Evolutionary conservation across 805 yeast species (phyloP).

Genomic region (Schwanniomyces vanrijiae): DNA sequence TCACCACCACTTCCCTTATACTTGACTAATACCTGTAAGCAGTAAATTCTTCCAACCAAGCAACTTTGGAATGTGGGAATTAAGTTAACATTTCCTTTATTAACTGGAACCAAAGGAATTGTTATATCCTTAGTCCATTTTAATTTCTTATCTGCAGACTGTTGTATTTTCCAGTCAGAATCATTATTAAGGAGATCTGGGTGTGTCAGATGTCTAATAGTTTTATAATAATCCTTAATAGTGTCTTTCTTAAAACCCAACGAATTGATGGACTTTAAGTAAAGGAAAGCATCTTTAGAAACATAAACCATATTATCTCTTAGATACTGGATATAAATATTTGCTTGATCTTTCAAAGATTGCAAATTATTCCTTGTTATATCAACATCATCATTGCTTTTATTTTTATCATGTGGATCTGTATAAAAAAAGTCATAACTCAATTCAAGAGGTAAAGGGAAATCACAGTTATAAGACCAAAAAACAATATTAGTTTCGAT

Average conservation of each 20-base stretch:
- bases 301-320: slow-evolving; percentile 31
- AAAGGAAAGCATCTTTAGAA: slow-evolving; percentile 33
- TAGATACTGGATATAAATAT: slow-evolving; percentile 33
- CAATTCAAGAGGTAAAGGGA: slow-evolving; percentile 38
- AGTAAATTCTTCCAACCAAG: slow-evolving; percentile 57
- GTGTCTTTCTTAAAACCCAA: slow-evolving; percentile 42
- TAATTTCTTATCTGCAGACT: slow-evolving; percentile 10
- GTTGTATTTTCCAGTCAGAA: slow-evolving; percentile 28
- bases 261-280: slow-evolving; percentile 37
- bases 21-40: slow-evolving; percentile 47
- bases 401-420: slow-evolving; percentile 18
- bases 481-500: slow-evolving; percentile 38
- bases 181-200: slow-evolving; percentile 23
- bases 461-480: slow-evolving; percentile 42
- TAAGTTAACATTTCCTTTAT: slow-evolving; percentile 49
- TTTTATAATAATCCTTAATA: slow-evolving; percentile 34
- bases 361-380: slow-evolving; percentile 36
- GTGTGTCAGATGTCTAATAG: slow-evolving; percentile 22
- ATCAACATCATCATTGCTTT: slow-evolving; percentile 25
- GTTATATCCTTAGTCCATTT: slow-evolving; percentile 32
- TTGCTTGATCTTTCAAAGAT: slow-evolving; percentile 31
- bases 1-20: slow-evolving; percentile 43
- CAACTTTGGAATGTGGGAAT: slow-evolving; percentile 67
- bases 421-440: slow-evolving; percentile 44
- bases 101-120: slow-evolving; percentile 41